Evolutionary conservation across 1,139 yeast genomes (phyloP).

Genomic region (Cylindricascospora bacillispora): DNA sequence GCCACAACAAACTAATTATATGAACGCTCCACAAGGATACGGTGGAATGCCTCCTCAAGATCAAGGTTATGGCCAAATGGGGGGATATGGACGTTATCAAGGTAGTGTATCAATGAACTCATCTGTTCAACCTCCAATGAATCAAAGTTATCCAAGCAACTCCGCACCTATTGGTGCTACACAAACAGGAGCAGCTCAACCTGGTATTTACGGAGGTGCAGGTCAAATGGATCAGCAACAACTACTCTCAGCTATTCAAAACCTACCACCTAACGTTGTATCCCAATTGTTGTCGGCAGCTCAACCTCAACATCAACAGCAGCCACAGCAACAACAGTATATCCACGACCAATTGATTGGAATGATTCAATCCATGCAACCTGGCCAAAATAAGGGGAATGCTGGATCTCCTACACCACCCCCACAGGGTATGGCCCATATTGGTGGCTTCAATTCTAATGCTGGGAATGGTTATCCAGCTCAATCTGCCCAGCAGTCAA

Average conservation of each 20-base stretch:
- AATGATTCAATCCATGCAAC: constrained; percentile 20
- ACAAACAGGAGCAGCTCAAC: constrained; percentile 22
- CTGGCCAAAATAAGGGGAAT: constrained; percentile 4
- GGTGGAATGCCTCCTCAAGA: constrained; percentile 8
- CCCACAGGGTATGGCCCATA: constrained; percentile 3
- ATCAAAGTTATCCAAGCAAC: constrained; percentile 12
- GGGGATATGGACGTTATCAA: constrained; percentile 7
- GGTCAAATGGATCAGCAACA: constrained; percentile 25
- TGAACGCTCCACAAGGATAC: constrained; percentile 2
- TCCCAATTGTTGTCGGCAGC: constrained; percentile 36
- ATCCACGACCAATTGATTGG: no score
- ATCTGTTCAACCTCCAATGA: constrained; percentile 8
- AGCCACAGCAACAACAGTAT: constrained; percentile 17
- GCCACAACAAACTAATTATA: constrained; percentile 7
- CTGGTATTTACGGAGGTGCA: neutral
- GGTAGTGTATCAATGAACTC: constrained; percentile 4
- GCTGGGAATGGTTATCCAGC: no score
- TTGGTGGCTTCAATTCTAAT: no score
- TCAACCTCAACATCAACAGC: constrained; percentile 27
- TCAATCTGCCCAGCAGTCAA: constrained; percentile 7
- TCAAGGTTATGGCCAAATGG: constrained; percentile 7
- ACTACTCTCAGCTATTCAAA: constrained; percentile 31
- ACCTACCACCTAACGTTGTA: constrained; percentile 39
- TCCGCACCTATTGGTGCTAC: constrained; percentile 21
- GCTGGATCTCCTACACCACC: constrained; percentile 5